These are phyloP conservation scores for Trichosporon coremiiforme DNA, from an alignment of 1,284 basidiomycete species.

Conservation along the genomic window DNA sequence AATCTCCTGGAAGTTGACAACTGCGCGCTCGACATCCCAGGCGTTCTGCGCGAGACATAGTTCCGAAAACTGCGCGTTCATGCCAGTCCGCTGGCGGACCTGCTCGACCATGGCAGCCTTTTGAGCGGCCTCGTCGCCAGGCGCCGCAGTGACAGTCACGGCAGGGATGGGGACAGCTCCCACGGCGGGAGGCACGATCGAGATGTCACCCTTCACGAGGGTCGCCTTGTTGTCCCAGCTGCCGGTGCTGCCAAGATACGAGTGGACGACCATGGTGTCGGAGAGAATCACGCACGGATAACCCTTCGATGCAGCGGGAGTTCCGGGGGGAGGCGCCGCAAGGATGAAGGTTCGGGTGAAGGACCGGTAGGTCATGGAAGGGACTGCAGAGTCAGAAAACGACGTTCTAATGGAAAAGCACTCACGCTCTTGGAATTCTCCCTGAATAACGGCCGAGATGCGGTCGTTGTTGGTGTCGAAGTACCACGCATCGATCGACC, in stretches of 20 bases:
- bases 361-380: conserved; percentile 65
- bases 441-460: conserved; percentile 83
- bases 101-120: conserved; percentile 60
- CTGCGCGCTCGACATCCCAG: conserved; percentile 74
- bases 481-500: conserved; percentile 85
- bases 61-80: conserved; percentile 72
- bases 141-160: conserved; percentile 28
- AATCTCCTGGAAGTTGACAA: conserved; percentile 74
- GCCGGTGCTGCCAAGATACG: conserved; percentile 71
- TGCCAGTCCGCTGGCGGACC: conserved; percentile 68
- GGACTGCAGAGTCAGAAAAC: conserved; percentile 44
- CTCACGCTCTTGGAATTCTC: conserved; percentile 86
- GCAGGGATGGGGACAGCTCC: conserved; percentile 28
- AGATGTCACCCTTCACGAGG: conserved; percentile 48
- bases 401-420: conserved; percentile 32
- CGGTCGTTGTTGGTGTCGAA: conserved; percentile 61
- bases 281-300: conserved; percentile 91
- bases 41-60: conserved; percentile 78
- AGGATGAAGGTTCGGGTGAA: conserved; percentile 92
- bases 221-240: conserved; percentile 60
- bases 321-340: conserved; percentile 74
- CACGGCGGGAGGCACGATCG: conserved; percentile 40
- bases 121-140: conserved; percentile 25
- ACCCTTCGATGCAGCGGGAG: conserved; percentile 71
- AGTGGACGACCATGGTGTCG: conserved; percentile 80